Evolutionary conservation across 2,329 filamentous ascomycete genomes (phyloP), one percentile per base, ranked within the genome.

Genomic region (Aspergillus unguis): DNA sequence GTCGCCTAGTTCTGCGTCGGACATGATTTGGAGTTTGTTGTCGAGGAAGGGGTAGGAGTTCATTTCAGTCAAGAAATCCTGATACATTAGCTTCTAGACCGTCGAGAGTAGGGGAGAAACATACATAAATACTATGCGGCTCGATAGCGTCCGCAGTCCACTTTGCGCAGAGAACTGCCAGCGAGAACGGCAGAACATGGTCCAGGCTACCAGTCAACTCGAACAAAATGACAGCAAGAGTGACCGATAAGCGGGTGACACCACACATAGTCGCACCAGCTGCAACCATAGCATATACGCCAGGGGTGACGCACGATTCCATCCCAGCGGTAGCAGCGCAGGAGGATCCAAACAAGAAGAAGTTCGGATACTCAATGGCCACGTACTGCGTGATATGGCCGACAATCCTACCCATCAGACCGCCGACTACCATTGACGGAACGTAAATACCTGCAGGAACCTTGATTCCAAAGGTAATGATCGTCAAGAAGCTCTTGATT

Each of bases 181-280:
- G 76, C 0, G 92, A 96, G 70, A 97, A 97, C 0, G 94, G 94
- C 8, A 99, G 77, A 3, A 99, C 94, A 64, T 97, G 95, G 68
- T 97, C 90, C 44, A 97, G 78, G 68, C 90, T 96, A 50, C 94
- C 94, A 0, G 94, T 99, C 33, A 99, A 78, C 70, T 99, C 94
- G 62, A 99, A 97, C 1, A 97, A 77, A 55, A 99, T 97, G 65
- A 97, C 91, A 0, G 91, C 92, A 6, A 99, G 78, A 0, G 94
- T 97, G 25, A 99, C 90, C 0, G 92, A 96, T 1, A 99, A 75
- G 45, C 94, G 83, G 1, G 94, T 99, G 2, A 97, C 94, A 45
- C 94, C 94, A 61, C 92, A 97, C 94, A 99, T 97, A 31, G 92
- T 96, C 1, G 94, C 91, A 11, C 94, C 94, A 40, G 94, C 94